A percentile compares a stretch with the other conserved stretches of the same genome.
These are phyloP conservation scores for Solanum chilense DNA, from an alignment of 257 asterid species.

Conservation along the genomic window DNA sequence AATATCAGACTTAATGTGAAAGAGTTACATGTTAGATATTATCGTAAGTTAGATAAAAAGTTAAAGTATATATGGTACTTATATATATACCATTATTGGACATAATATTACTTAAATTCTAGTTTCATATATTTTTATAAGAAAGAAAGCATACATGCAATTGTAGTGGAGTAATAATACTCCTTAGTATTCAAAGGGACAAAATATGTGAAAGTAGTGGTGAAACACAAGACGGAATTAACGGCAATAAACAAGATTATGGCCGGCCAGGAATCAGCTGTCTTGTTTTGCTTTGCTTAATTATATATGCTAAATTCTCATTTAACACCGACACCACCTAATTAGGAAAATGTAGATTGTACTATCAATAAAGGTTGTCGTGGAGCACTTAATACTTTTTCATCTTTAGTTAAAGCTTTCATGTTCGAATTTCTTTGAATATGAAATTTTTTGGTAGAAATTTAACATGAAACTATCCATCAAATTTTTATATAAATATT, in stretches of 20 bases:
- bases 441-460: background rate
- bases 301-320: background rate
- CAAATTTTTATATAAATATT: accelerated
- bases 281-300: background rate
- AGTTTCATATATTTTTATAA: background rate
- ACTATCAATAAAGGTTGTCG: background rate
- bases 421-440: no score
- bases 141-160: background rate
- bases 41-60: background rate
- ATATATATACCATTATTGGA: background rate
- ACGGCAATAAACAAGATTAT: constrained; percentile 9
- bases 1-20: background rate
- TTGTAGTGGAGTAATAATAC: background rate
- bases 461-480: no score
- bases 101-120: background rate
- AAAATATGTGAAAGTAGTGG: background rate
- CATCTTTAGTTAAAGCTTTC: background rate
- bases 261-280: background rate
- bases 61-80: no score
- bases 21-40: background rate
- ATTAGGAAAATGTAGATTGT: background rate
- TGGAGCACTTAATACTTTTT: accelerated
- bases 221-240: constrained; percentile 13
- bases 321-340: constrained; percentile 20
- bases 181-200: background rate